A percentile compares a stretch with the other conserved stretches of the same genome.
Conservation (phyloP, 1,139 yeast species). For the Pichiaceae sp. region DNA sequence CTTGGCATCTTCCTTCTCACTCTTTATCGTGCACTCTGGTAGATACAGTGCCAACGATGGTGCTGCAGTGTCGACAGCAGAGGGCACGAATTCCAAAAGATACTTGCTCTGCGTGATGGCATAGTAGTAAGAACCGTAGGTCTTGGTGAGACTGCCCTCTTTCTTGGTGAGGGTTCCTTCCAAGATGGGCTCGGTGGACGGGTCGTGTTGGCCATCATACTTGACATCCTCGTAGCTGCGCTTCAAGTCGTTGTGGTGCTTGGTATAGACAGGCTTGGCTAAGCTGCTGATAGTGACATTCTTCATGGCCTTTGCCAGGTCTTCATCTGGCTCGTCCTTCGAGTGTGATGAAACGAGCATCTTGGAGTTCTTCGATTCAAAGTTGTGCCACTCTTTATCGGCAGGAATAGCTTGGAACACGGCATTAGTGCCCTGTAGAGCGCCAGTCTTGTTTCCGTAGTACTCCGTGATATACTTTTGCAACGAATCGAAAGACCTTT, state of each 20-base stretch:
- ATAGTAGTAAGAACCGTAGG: conserved; percentile 34
- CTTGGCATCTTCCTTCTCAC: conserved; percentile 27
- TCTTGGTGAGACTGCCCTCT: conserved; percentile 33
- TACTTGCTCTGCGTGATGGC: conserved; percentile 37
- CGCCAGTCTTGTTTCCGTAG: conserved; percentile 20
- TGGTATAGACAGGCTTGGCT: conserved; percentile 5
- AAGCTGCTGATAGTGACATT: conserved; percentile 4
- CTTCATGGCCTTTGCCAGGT: conserved; percentile 1
- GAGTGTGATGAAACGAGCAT: conserved; percentile 21
- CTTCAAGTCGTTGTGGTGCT: conserved; percentile 23
- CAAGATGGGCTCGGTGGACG: conserved; percentile 32
- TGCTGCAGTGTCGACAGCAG: conserved; percentile 30
- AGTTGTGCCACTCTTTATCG: conserved; percentile 37
- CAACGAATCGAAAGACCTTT: conserved; percentile 28
- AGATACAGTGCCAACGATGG: conserved; percentile 38
- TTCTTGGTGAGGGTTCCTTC: conserved; percentile 39
- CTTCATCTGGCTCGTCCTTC: conserved; percentile 2
- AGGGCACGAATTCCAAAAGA: conserved; percentile 37
- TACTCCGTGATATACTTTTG: conserved; percentile 24
- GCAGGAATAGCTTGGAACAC: conserved; percentile 27
- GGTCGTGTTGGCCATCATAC: conserved; percentile 31
- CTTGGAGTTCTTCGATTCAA: conserved; percentile 24
- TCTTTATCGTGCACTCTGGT: conserved; percentile 36
- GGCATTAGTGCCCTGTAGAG: conserved; percentile 24
- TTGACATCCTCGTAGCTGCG: conserved; percentile 28